Evolutionary conservation across 2,329 filamentous ascomycete genomes (phyloP), one percentile per base, ranked within the genome.

Genomic region (Cercospora sesami): DNA sequence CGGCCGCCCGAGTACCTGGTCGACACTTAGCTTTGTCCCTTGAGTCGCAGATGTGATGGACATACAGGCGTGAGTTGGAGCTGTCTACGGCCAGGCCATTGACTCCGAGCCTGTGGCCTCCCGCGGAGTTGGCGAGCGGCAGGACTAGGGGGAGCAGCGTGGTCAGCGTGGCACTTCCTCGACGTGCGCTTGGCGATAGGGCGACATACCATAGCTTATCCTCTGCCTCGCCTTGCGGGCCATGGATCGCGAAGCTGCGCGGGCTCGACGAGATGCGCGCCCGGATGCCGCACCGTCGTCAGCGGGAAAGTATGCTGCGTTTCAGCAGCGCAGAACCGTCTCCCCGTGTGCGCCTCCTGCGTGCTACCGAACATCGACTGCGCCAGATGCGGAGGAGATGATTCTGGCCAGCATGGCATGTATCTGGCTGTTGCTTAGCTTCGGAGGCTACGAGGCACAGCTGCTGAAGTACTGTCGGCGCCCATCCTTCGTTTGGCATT

Each of bases 1-100:
- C 95, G 90, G 68, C 95, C 95, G 73, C 93, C 95, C 57, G 95
- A 97, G 82, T 98, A 99, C n/a, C 62, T 64, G 62, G 18, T 14
- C 48, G n/a, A 51, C 9, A 28, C 48, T 64, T 93, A 71, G 68
- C 60, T 28, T 16, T 64, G 28, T 28, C 39, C 23, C 23, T 5
- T 7, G 16, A 33, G 39, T 21, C 5, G 28, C 42, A 28, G 18
- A 26, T 26, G 36, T 26, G 16, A n/a, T 36, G 23, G 21, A 58
- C 62, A 26, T 65, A 65, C 48, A 99, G 86, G 69, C 97, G 93
- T 65, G 90, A 91, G 79, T 91, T 91, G 73, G 90, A 86, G 69
- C 86, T 84, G 81, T 98, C 95, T 72, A 97, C 90, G 63, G 93
- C 93, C 69, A 99, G 87, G 71, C 94, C 94, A 84, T 98, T 97